phyloP scores from a whole-genome alignment of 176 grass and related monocot species.

The Canna indica region DNA sequence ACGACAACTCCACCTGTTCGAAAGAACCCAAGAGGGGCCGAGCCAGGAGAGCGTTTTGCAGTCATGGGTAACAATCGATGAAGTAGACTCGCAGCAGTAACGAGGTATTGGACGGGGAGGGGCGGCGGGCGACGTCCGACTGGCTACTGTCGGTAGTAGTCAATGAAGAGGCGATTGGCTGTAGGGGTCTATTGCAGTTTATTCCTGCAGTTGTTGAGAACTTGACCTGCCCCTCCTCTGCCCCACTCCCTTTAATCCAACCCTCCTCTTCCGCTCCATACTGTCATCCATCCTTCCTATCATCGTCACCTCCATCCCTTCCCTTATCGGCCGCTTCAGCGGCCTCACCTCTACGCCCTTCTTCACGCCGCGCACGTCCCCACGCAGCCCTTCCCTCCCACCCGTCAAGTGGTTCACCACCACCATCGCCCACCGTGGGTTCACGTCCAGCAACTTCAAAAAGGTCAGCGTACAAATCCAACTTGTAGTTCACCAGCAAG shows the following conservation, averaged over 20 bases:
- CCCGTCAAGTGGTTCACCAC: slow-evolving; percentile 25
- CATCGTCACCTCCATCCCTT: slow-evolving; percentile 39
- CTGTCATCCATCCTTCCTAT: slow-evolving; percentile 21
- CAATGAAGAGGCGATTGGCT: no score
- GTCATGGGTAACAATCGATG: slow-evolving; percentile 6
- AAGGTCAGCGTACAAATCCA: slow-evolving; percentile 17
- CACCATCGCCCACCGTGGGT: slow-evolving; percentile 23
- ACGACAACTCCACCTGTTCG: slow-evolving; percentile 21
- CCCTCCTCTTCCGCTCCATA: neutral
- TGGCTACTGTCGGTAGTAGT: no score
- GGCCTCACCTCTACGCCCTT: slow-evolving; percentile 11
- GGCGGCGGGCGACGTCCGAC: no score
- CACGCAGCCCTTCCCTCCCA: slow-evolving; percentile 21
- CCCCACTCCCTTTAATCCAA: neutral
- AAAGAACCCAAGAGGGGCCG: slow-evolving; percentile 23
- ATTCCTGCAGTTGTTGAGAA: no score
- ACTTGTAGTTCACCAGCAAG: slow-evolving; percentile 28
- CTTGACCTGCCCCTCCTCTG: no score
- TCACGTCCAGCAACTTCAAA: slow-evolving; percentile 30
- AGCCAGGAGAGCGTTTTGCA: slow-evolving; percentile 9
- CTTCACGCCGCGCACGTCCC: neutral
- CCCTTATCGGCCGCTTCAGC: slow-evolving; percentile 29
- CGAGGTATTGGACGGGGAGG: no score
- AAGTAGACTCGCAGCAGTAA: no score
- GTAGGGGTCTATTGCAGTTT: no score